Evolutionary conservation across 108 stramenopile species (phyloP).

Genomic region (Fragilaria crotonensis): DNA sequence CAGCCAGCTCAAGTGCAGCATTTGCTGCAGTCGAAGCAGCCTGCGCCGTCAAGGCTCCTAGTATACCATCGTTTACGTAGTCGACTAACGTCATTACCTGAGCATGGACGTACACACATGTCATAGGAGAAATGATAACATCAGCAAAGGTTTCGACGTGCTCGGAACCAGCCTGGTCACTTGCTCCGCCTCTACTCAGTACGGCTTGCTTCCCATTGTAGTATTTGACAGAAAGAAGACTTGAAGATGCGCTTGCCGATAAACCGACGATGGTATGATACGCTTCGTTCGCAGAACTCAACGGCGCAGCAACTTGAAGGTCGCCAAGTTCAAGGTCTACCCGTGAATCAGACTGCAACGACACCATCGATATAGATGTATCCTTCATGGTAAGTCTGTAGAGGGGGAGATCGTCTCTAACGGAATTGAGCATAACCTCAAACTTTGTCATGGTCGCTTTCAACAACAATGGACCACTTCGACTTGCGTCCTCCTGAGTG

Average conservation of each 20-base stretch:
- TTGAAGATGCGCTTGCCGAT: conserved; percentile 44
- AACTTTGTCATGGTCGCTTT: conserved; percentile 62
- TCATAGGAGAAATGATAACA: conserved; percentile 69
- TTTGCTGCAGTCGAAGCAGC: conserved; percentile 65
- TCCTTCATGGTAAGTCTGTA: conserved; percentile 60
- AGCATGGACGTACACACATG: conserved; percentile 67
- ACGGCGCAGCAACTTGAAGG: conserved; percentile 39
- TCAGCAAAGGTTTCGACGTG: conserved; percentile 51
- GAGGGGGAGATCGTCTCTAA: conserved; percentile 69
- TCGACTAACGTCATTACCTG: conserved; percentile 72
- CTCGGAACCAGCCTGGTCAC: conserved; percentile 17
- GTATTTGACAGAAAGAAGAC: conserved; percentile 65
- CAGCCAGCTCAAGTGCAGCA: conserved; percentile 67
- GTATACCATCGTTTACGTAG: conserved; percentile 76
- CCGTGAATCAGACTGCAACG: conserved; percentile 11
- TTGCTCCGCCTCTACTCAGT: conserved; percentile 14
- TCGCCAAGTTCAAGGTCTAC: conserved; percentile 55
- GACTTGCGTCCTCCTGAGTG: neutral
- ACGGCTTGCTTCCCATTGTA: conserved; percentile 44
- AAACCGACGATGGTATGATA: conserved; percentile 76
- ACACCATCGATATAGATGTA: conserved; percentile 32
- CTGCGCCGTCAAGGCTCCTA: conserved; percentile 61
- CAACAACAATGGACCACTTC: conserved; percentile 21
- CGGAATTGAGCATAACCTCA: conserved; percentile 63
- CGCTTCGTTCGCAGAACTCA: conserved; percentile 2